phyloP scores from a whole-genome alignment of 2,329 filamentous ascomycete species.

The Aspergillus ochraceoroseus region DNA sequence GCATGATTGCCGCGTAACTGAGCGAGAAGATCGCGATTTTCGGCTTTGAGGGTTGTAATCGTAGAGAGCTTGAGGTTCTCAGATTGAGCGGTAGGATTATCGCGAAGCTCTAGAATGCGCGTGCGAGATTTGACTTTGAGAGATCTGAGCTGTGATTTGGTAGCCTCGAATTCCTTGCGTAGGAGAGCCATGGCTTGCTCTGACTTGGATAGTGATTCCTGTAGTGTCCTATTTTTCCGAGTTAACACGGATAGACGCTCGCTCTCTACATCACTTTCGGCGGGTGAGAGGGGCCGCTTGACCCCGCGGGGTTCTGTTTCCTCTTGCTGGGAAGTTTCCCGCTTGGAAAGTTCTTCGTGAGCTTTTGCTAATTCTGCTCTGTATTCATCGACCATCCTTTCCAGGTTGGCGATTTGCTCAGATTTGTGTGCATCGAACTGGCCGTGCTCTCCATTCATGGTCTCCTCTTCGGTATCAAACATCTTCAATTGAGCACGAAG shows the following conservation, averaged over 20 bases:
- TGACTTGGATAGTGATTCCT: slow-evolving; percentile 66
- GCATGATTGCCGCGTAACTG: slow-evolving; percentile 56
- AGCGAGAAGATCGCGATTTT: slow-evolving; percentile 76
- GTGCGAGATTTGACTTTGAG: slow-evolving; percentile 66
- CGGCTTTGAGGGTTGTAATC: slow-evolving; percentile 68
- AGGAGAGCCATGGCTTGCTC: slow-evolving; percentile 67
- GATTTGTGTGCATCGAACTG: slow-evolving; percentile 67
- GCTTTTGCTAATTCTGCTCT: slow-evolving; percentile 71
- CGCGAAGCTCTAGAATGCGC: slow-evolving; percentile 76
- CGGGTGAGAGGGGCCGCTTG: slow-evolving; percentile 61
- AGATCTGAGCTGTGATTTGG: slow-evolving; percentile 65
- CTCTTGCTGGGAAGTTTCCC: slow-evolving; percentile 50
- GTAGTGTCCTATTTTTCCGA: slow-evolving; percentile 82
- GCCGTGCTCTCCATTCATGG: slow-evolving; percentile 68
- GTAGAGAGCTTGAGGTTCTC: slow-evolving; percentile 81
- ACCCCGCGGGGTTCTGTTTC: slow-evolving; percentile 46
- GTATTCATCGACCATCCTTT: slow-evolving; percentile 82
- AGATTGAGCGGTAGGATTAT: slow-evolving; percentile 84
- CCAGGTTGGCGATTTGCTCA: slow-evolving; percentile 71
- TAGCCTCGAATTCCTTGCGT: slow-evolving; percentile 68
- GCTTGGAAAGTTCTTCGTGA: slow-evolving; percentile 66
- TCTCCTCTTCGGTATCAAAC: slow-evolving; percentile 80
- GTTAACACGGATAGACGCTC: slow-evolving; percentile 75
- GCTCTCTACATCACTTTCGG: slow-evolving; percentile 51
- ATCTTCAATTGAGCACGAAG: slow-evolving; percentile 86